These are phyloP conservation scores for Quercus lobata DNA, from an alignment of 331 rosid species.

Conservation along the genomic window DNA sequence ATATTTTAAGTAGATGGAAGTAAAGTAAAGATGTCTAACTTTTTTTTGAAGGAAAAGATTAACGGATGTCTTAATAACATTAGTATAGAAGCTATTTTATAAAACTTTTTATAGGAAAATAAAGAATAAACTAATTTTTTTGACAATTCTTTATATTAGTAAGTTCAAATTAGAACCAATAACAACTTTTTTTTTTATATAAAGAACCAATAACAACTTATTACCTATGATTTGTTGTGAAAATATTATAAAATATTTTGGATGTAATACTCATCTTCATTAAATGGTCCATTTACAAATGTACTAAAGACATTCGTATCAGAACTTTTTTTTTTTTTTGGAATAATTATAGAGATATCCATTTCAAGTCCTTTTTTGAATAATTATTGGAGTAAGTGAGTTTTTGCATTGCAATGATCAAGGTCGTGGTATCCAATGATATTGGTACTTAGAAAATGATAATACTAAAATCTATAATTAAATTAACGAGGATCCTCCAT, in stretches of 20 bases:
- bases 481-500: not conserved
- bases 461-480: not conserved
- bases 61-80: too few species aligned
- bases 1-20: not conserved
- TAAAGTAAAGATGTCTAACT: not conserved
- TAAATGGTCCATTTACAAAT: too few species aligned
- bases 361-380: not conserved
- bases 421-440: not conserved
- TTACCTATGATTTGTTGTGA: accelerated
- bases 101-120: too few species aligned
- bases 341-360: not conserved
- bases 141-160: too few species aligned
- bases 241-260: too few species aligned
- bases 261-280: accelerated
- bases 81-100: too few species aligned
- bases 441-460: not conserved
- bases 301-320: too few species aligned
- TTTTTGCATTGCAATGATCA: not conserved
- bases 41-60: not conserved
- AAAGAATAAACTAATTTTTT: too few species aligned
- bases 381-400: not conserved
- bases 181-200: too few species aligned
- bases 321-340: not conserved
- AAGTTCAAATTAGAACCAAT: too few species aligned
- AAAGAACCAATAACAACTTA: too few species aligned